A percentile compares a stretch with the other conserved stretches of the same genome.
Evolutionary conservation across 805 yeast genomes (phyloP).

Genomic region (Schwanniomyces pseudopolymorphus): DNA sequence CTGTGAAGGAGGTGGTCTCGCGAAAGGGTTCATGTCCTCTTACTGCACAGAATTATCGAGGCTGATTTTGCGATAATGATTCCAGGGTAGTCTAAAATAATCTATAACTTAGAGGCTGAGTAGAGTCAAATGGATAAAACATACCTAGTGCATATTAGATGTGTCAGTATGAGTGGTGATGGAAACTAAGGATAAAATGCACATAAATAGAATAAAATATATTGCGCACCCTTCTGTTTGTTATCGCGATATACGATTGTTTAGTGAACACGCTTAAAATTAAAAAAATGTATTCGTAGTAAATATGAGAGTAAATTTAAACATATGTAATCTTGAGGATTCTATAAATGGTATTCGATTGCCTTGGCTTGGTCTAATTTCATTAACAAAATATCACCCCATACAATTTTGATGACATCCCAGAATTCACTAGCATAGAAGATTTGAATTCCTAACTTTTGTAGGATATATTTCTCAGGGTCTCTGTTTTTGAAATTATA

Average conservation of each 20-base stretch:
- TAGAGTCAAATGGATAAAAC: too few species aligned
- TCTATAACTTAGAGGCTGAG: background rate
- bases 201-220: too few species aligned
- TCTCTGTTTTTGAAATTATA: conserved; percentile 32
- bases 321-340: background rate
- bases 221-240: background rate
- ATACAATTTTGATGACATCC: conserved; percentile 71
- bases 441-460: conserved; percentile 58
- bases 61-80: background rate
- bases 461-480: conserved; percentile 50
- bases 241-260: background rate
- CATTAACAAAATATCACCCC: conserved; percentile 51
- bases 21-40: background rate
- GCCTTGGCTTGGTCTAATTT: conserved; percentile 24
- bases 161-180: too few species aligned
- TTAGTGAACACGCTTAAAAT: background rate
- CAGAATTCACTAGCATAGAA: conserved; percentile 72
- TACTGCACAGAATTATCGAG: background rate
- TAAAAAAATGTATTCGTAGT: background rate
- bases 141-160: too few species aligned
- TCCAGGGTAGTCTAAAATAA: too few species aligned
- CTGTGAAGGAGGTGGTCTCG: background rate
- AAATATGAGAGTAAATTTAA: background rate
- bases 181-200: too few species aligned
- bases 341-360: conserved; percentile 29